Evolutionary conservation across 768 basidiomycete genomes (phyloP), one percentile per base, ranked within the genome.

Genomic region (Boletus reticuloceps): DNA sequence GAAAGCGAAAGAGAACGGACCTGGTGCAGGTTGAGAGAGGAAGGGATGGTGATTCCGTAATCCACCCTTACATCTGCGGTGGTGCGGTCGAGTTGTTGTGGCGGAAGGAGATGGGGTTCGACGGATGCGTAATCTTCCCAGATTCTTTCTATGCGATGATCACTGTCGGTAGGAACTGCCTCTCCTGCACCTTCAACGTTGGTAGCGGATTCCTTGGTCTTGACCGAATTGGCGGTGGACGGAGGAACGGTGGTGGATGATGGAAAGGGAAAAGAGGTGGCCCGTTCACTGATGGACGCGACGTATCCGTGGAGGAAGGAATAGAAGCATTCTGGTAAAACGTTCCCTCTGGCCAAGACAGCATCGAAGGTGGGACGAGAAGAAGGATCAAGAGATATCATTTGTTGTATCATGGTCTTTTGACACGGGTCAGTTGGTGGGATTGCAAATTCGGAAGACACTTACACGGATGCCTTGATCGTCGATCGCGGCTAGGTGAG

Each of bases 301-400:
- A 91, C 82, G 61, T 97, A 98, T 62, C 89, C 90, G 68, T 95
- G 90, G 11, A 98, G 79, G 74, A 96, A 98, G 3, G 93, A 89
- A 73, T 97, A 98, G 72, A 98, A 98, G 31, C 84, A 85, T 63
- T 95, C 93, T 0, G 96, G 94, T 59, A 98, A 90, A 45, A 95
- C 86, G 10, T 80, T 79, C 1, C 85, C 90, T 43, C 92, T 82
- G 5, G 89, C 83, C 38, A 98, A 75, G 8, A 94, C 75, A 3
- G 79, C 80, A 64, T 91, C 89, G 69, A 96, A 98, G 1, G 88
- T 82, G 3, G 93, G 93, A 13, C 97, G 82, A 3, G 80, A 75
- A 0, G 76, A 60, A 0, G 95, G 88, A 56, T 95, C 86, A 22
- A 95, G 81, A 14, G 82, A 78, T 50, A 96, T 88, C 97, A 99